Base-by-base conservation (phyloP, 805 yeast genomes). In the Lipomyces japonicus region DNA sequence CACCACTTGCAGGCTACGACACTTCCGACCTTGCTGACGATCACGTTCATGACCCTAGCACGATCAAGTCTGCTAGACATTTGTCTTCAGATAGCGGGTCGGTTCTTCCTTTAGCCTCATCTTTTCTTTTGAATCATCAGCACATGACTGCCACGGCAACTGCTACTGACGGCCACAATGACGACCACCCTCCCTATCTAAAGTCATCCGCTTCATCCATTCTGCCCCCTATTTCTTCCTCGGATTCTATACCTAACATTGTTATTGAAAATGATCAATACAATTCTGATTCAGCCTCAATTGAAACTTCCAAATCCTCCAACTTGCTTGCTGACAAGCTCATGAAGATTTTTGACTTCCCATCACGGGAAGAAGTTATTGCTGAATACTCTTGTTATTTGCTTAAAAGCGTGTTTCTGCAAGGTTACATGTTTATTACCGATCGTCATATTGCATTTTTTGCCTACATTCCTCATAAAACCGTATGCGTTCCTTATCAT, bases 341-440 rank as follows among this genome's bases (percentile, higher is more conserved):
- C 18, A 50, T 32, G 51, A 46, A 9, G 38, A 47, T 48, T 32
- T 51, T 46, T 35, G 51, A 42, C 9, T 51, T 39, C 21, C 23
- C 42, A 31, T 48, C 25, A 35, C 42, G 6, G 46, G 56, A 47
- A 50, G 61, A 41, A 42, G 57, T 59, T 35, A 31, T 57, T 6
- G 60, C 55, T 22, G 85, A 81, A 54, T 84, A 75, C 60, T 75
- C 83, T 2, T 80, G 89, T 26, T 90, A 96, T 95, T 70, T 90
- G 32, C 71, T 88, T 50, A 78, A 81, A 52, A 95, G 86, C 60
- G 93, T 90, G 0, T 70, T 91, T 24, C 69, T 89, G 23, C 96
- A 88, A 66, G 97, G 97, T 2, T 90, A 85, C 60, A 65, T 89
- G 16, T 84, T 84, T 59, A 66, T 91, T 23, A 89, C 97, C 1